Evolutionary conservation across 768 basidiomycete species (phyloP).

Genomic region (Termitomyces sp.): DNA sequence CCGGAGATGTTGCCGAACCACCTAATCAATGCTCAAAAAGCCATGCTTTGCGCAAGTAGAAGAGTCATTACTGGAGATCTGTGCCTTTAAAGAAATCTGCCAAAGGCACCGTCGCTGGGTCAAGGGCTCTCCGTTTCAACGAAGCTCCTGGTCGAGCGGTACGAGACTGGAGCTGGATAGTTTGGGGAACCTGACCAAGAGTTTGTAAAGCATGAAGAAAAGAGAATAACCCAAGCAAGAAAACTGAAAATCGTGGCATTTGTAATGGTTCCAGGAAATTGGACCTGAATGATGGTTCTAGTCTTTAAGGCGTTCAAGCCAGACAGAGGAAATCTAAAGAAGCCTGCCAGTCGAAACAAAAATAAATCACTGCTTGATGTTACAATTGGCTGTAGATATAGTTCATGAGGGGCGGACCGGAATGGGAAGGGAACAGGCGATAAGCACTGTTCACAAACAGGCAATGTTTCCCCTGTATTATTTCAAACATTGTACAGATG

Average conservation of each 20-base stretch:
- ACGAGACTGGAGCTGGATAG: constrained; percentile 18
- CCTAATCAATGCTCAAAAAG: constrained; percentile 18
- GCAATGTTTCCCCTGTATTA: not conserved
- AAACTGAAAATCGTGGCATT: not conserved
- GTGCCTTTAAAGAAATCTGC: constrained; percentile 51
- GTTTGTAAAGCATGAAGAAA: constrained; percentile 2
- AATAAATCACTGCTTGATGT: not conserved
- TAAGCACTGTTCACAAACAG: not conserved
- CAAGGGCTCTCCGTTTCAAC: constrained; percentile 28
- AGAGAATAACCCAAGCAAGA: constrained; percentile 1
- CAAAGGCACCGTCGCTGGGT: constrained; percentile 36
- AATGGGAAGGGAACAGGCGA: not conserved
- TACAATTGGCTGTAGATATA: not conserved
- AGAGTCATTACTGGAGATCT: constrained; percentile 43
- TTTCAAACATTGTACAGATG: not conserved
- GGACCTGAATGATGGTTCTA: not conserved
- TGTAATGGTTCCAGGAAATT: not conserved
- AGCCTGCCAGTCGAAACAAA: not conserved
- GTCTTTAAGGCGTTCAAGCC: not conserved
- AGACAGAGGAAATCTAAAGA: not conserved
- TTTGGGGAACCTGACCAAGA: constrained; percentile 14
- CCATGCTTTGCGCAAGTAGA: not conserved
- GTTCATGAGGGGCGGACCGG: no score
- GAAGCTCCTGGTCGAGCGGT: constrained; percentile 8
- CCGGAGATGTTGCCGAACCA: constrained; percentile 50